These are phyloP conservation scores for Mycosphaerella sp. DNA, from an alignment of 2,329 filamentous ascomycete genomes.

Conservation along the genomic window DNA sequence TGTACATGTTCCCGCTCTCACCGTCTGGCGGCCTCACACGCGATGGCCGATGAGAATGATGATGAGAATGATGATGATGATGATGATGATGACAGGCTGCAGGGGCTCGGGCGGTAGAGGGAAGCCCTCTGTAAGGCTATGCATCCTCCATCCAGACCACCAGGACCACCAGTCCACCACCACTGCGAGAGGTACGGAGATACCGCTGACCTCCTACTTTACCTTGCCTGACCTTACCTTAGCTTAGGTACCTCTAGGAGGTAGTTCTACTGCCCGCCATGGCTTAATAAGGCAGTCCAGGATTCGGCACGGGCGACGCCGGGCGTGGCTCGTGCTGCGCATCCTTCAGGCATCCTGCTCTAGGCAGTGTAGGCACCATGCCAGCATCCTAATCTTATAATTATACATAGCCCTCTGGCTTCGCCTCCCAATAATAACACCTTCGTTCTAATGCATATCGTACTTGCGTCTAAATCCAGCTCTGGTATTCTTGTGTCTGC, in stretches of 20 bases:
- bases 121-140: constrained; percentile 17
- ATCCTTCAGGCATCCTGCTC: constrained; percentile 13
- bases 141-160: constrained; percentile 8
- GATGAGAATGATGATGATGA: neutral
- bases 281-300: constrained; percentile 7
- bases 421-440: constrained; percentile 14
- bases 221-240: neutral
- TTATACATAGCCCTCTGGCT: constrained; percentile 29
- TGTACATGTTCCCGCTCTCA: constrained; percentile 2
- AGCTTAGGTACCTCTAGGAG: too few relatives aligned
- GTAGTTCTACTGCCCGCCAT: constrained; percentile 3
- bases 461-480: constrained; percentile 16
- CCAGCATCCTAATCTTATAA: constrained; percentile 23
- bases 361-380: constrained; percentile 18
- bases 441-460: constrained; percentile 12
- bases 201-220: constrained; percentile 12
- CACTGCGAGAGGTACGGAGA: neutral
- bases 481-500: constrained; percentile 1
- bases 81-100: constrained; percentile 58
- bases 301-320: constrained; percentile 7
- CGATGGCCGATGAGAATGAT: too few relatives aligned
- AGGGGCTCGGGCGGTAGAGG: constrained; percentile 16
- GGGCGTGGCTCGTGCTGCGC: constrained; percentile 24
- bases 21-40: constrained; percentile 9
- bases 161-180: too few relatives aligned